Evolutionary conservation across 1,284 basidiomycete genomes (phyloP), one percentile per base, ranked within the genome.

Genomic region (Trichosporon coremiiforme): DNA sequence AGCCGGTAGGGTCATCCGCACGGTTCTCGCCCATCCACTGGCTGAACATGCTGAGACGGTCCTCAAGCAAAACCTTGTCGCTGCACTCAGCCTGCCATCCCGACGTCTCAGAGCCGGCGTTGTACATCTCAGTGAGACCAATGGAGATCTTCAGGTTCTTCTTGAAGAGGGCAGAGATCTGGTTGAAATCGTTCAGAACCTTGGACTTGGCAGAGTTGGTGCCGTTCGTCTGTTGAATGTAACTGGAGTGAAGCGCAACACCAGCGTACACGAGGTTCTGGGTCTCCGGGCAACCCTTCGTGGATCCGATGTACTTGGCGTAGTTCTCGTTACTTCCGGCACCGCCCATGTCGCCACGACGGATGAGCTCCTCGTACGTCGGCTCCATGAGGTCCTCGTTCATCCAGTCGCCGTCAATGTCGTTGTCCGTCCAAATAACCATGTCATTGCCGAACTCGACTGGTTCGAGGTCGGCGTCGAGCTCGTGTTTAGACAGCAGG

Each of bases 241-340:
- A 95, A 73, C 87, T 89, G 82, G 93, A 96, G 81, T 97, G 94
- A 2, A 93, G 90, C 0, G 94, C 94, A 57, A 95, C 90, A 25
- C 94, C 94, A 74, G 84, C 80, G 82, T 90, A 86, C 73, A 94
- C 89, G 69, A 94, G 87, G 83, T 89, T 88, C 78, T 90, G 90
- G 0, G 87, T 85, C 62, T 84, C 88, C 1, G 93, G 91, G 80
- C 94, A 96, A 10, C 94, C 93, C 1, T 82, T 79, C 0, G 86
- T 89, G 25, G 87, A 84, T 33, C 89, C 91, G 74, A 94, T 94
- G 47, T 81, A 85, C 75, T 87, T 82, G 66, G 86, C 86, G 77
- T 91, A 94, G 81, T 91, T 93, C 70, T 70, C 73, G 47, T 68
- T 66, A n/a, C 68, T 72, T 5, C 71, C 74, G 5, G 68, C 67